Evolutionary conservation across 139 green algal genomes (phyloP), one percentile per base, ranked within the genome.

Genomic region (Eudorina sp.): DNA sequence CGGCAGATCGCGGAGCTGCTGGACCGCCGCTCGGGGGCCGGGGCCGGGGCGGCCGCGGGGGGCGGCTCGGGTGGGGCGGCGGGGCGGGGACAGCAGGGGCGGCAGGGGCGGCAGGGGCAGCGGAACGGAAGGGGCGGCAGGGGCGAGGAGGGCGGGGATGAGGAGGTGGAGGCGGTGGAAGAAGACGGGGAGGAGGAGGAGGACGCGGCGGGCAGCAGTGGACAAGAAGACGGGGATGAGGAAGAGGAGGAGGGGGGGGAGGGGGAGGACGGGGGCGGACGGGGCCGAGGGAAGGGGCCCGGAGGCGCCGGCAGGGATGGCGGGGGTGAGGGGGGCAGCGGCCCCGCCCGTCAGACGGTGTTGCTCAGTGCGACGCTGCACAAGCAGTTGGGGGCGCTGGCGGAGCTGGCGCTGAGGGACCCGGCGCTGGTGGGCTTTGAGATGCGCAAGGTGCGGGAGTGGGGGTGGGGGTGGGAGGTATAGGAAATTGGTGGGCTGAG

Each of bases 311-410:
- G 31, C 31, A 38, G 31, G 16, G 62, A 34, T 25, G 68, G 31
- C 9, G 34, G 31, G 11, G 40, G 68, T 48, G 68, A 7, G 8
- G 70, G 38, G 25, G 70, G 3, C 36, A 36, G 40, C 41, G 2
- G 46, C 7, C 0, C 16, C 14, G 51, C 74, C 53, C 53, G 34
- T 16, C 91, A 92, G 76, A 96, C 91, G 6, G 94, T 94, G 75
- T 93, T 99, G 81, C 91, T 99, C 38, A 98, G 95, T 5, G 98
- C 98, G 36, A 99, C 98, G 0, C 88, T 99, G 73, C 95, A 96
- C 72, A 45, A 46, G 58, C 85, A 93, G 43, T 85, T 99, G 34
- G 90, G 81, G 0, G 75, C 68, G 36, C 92, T 99, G 48, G 96
- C 95, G 8, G 88, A 84, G 8, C 83, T 97, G 27, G 94, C 86